phyloP scores from a whole-genome alignment of 2,329 filamentous ascomycete genomes.

The Apiospora pterosperma region DNA sequence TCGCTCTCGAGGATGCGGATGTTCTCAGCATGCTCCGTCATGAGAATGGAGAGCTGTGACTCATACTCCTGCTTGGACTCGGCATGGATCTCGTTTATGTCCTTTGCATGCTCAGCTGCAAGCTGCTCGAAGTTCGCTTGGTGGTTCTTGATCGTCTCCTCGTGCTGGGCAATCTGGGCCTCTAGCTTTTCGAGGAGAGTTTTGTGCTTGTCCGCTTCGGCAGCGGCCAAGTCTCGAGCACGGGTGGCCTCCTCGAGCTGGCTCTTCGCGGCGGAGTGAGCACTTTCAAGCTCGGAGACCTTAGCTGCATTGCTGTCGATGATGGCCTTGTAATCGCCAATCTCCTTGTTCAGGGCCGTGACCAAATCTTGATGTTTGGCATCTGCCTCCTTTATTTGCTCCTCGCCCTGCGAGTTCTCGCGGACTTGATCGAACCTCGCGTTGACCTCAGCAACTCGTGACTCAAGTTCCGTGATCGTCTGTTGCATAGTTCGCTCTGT shows the following conservation, averaged over 20 bases:
- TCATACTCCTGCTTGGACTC: slow-evolving; percentile 54
- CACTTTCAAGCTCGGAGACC: slow-evolving; percentile 70
- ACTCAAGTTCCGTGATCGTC: slow-evolving; percentile 72
- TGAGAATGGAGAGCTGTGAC: slow-evolving; percentile 54
- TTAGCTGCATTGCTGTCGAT: slow-evolving; percentile 66
- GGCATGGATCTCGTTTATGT: slow-evolving; percentile 45
- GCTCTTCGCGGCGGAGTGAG: slow-evolving; percentile 61
- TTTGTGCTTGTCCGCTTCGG: slow-evolving; percentile 43
- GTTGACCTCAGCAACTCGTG: slow-evolving; percentile 50
- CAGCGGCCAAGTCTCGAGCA: slow-evolving; percentile 49
- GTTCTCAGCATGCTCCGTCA: slow-evolving; percentile 57
- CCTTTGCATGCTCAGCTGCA: slow-evolving; percentile 45
- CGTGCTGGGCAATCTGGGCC: slow-evolving; percentile 57
- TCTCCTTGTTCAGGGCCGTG: slow-evolving; percentile 64
- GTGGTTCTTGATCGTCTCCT: slow-evolving; percentile 52
- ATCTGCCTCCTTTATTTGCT: slow-evolving; percentile 45
- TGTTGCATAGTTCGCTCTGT: slow-evolving; percentile 70
- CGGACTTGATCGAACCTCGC: slow-evolving; percentile 44
- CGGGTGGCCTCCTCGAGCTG: slow-evolving; percentile 66
- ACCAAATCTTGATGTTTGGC: slow-evolving; percentile 58
- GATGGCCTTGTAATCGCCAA: slow-evolving; percentile 76
- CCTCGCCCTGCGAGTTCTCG: slow-evolving; percentile 34
- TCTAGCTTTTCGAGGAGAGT: slow-evolving; percentile 51
- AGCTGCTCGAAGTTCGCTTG: slow-evolving; percentile 49
- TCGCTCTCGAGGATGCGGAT: slow-evolving; percentile 57